Evolutionary conservation across 371 early-diverging fungal species (phyloP).

Genomic region (Amoeboaphelidium protococcarum): DNA sequence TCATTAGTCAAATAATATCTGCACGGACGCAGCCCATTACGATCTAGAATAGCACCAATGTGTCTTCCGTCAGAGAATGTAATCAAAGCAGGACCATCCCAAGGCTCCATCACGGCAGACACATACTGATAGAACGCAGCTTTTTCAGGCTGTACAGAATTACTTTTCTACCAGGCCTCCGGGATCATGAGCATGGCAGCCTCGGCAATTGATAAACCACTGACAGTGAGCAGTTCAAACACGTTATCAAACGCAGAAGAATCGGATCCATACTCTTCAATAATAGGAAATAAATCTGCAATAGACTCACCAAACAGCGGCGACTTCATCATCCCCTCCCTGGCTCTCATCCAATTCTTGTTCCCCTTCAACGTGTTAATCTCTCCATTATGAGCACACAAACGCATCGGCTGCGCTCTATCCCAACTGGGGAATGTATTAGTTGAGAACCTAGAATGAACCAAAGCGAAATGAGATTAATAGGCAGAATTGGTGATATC

Average conservation of each 20-base stretch:
- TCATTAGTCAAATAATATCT: slow-evolving; percentile 72
- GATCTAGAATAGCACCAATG: slow-evolving; percentile 79
- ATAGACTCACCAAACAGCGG: slow-evolving; percentile 42
- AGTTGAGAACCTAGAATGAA: slow-evolving; percentile 92
- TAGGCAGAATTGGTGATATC: slow-evolving; percentile 57
- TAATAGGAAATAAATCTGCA: slow-evolving; percentile 62
- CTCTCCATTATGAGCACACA: slow-evolving; percentile 92
- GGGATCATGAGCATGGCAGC: slow-evolving; percentile 93
- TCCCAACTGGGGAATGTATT: slow-evolving; percentile 97
- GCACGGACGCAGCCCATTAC: slow-evolving; percentile 88
- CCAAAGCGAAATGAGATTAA: slow-evolving; percentile 69
- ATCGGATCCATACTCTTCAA: slow-evolving; percentile 89
- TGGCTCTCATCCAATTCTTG: slow-evolving; percentile 94
- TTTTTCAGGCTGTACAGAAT: slow-evolving; percentile 51
- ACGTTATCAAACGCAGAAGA: slow-evolving; percentile 84
- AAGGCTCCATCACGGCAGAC: slow-evolving; percentile 84
- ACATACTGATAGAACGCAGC: slow-evolving; percentile 87
- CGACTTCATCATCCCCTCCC: slow-evolving; percentile 72
- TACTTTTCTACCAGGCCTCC: slow-evolving; percentile 84
- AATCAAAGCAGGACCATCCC: slow-evolving; percentile 92
- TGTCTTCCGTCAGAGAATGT: slow-evolving; percentile 87
- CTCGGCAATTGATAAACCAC: slow-evolving; percentile 70
- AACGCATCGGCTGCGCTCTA: slow-evolving; percentile 86
- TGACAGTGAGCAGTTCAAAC: slow-evolving; percentile 66
- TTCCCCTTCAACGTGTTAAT: slow-evolving; percentile 93